phyloP scores from a whole-genome alignment of 768 basidiomycete species.

The Tulasnella sp. region DNA sequence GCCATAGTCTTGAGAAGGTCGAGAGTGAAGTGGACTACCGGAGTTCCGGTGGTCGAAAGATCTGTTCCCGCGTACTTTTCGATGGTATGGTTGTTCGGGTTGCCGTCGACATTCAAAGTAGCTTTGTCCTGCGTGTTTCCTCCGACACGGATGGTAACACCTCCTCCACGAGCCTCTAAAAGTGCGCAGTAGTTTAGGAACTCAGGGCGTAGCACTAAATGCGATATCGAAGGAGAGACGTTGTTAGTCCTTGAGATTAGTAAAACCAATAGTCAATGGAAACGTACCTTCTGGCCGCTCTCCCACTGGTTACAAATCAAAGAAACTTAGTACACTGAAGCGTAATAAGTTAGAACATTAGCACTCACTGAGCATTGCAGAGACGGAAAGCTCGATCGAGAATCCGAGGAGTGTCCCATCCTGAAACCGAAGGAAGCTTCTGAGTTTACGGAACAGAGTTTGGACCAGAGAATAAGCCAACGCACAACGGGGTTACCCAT shows the following conservation, averaged over 20 bases:
- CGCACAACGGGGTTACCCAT: constrained; percentile 1
- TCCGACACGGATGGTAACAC: constrained; percentile 33
- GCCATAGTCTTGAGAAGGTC: constrained; percentile 56
- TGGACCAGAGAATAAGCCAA: not conserved
- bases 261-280: not conserved
- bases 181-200: constrained; percentile 39
- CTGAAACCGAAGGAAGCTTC: not conserved
- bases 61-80: not conserved
- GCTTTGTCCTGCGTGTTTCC: constrained; percentile 41
- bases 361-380: not conserved
- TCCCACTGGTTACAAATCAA: not conserved
- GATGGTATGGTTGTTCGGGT: not conserved
- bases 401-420: not conserved
- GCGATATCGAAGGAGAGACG: not conserved
- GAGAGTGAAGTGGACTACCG: constrained; percentile 48
- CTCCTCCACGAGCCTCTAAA: constrained; percentile 32
- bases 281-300: not conserved
- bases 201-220: constrained; percentile 24
- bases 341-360: not conserved
- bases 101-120: not conserved
- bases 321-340: not conserved
- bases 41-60: constrained; percentile 36
- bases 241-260: not conserved
- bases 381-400: not conserved
- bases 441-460: not conserved